A percentile compares a stretch with the other conserved stretches of the same genome.
These are phyloP conservation scores for Mycena chlorophos DNA, from an alignment of 768 basidiomycete species.

Conservation along the genomic window DNA sequence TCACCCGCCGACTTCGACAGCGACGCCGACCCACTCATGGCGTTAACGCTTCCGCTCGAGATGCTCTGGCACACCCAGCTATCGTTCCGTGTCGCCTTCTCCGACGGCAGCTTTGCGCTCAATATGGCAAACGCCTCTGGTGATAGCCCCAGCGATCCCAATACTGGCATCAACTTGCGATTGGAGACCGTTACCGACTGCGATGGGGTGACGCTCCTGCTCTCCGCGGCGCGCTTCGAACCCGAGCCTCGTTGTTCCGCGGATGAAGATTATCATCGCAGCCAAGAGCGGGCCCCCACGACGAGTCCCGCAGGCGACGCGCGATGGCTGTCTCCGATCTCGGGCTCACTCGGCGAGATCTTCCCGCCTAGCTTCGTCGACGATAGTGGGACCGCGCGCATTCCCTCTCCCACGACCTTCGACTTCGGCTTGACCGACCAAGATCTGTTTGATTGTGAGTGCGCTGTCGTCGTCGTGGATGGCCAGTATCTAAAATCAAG, in stretches of 20 bases:
- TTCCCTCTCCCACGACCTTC: neutral
- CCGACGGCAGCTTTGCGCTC: slow-evolving; percentile 3
- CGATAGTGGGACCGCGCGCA: neutral
- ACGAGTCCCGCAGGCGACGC: neutral
- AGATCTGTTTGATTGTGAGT: neutral
- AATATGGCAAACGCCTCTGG: slow-evolving; percentile 1
- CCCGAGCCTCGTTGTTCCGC: neutral
- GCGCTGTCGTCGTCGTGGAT: neutral
- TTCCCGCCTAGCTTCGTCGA: neutral
- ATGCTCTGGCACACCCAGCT: slow-evolving; percentile 2
- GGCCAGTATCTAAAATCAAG: neutral
- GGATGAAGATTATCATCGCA: neutral
- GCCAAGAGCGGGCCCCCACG: neutral
- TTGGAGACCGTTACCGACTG: neutral
- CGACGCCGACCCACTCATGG: neutral
- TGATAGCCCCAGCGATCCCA: neutral
- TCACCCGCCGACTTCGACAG: too few relatives aligned
- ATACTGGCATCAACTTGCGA: neutral
- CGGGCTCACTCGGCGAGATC: neutral
- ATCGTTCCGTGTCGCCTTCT: slow-evolving; percentile 3
- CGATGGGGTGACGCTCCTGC: neutral
- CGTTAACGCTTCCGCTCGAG: slow-evolving; percentile 2
- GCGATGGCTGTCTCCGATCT: neutral
- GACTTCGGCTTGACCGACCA: neutral
- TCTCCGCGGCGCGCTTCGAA: neutral